A percentile compares a stretch with the other conserved stretches of the same genome.
These are phyloP conservation scores for Eucalyptus curtisii DNA, from an alignment of 345 rosid genomes.

Conservation along the genomic window DNA sequence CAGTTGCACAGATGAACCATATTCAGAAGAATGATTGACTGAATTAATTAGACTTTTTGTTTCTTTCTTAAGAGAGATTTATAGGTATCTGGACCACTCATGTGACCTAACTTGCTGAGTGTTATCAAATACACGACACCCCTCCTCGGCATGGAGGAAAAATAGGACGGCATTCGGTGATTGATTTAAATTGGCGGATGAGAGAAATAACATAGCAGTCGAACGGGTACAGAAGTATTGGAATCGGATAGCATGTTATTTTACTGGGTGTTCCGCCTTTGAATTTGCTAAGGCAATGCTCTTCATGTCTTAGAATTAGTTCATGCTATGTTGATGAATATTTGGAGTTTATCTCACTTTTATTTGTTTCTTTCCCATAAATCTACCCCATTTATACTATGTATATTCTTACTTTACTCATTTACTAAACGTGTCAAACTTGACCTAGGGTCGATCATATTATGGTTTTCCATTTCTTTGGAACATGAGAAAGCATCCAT, in stretches of 20 bases:
- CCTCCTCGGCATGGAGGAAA: too few species aligned
- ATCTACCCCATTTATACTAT: too few species aligned
- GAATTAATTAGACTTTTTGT: neutral
- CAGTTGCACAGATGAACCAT: neutral
- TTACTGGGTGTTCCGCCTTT: neutral
- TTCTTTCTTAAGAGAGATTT: neutral
- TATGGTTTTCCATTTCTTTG: neutral
- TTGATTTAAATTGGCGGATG: neutral
- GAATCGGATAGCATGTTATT: neutral
- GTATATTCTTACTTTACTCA: neutral
- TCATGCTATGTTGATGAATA: neutral
- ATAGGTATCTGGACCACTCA: neutral
- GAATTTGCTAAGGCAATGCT: neutral
- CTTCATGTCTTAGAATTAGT: neutral
- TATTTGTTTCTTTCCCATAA: neutral
- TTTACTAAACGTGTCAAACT: neutral
- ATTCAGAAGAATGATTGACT: neutral
- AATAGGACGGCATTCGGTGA: neutral
- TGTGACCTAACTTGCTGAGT: neutral
- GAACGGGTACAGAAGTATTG: neutral
- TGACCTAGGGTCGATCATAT: neutral
- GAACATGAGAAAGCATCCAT: neutral
- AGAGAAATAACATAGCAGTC: neutral
- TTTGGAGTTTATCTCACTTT: neutral
- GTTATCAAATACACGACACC: neutral